A percentile compares a stretch with the other conserved stretches of the same genome.
phyloP scores from a whole-genome alignment of 1,284 basidiomycete genomes.

The Trametes sp. region DNA sequence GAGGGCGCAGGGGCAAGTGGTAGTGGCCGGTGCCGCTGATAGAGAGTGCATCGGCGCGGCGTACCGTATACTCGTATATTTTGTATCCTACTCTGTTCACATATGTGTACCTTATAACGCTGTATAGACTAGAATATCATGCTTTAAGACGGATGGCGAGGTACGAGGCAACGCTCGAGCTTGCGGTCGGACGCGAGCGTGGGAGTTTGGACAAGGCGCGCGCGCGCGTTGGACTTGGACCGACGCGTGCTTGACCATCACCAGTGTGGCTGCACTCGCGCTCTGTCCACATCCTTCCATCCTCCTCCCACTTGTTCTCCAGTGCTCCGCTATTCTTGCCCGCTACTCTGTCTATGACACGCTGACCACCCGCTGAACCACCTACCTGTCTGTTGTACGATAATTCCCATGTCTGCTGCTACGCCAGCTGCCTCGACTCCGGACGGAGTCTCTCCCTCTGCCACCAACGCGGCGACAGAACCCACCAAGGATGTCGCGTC shows the following conservation, averaged over 20 bases:
- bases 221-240: conserved; percentile 17
- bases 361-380: background rate
- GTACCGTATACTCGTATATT: background rate
- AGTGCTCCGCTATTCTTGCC: background rate
- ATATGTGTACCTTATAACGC: conserved; percentile 8
- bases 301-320: conserved; percentile 1
- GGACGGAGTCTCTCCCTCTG: conserved; percentile 39
- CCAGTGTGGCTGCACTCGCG: conserved; percentile 8
- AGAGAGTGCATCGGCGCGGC: background rate
- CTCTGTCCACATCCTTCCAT: background rate
- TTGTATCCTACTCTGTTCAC: conserved; percentile 10
- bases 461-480: conserved; percentile 28
- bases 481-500: conserved; percentile 34
- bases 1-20: conserved; percentile 23
- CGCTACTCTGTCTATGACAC: conserved; percentile 9
- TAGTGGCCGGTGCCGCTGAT: background rate
- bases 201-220: conserved; percentile 16
- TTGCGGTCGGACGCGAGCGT: no score
- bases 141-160: no score
- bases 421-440: conserved; percentile 51
- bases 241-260: conserved; percentile 14
- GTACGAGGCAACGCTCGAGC: no score
- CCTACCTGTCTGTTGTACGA: conserved; percentile 19
- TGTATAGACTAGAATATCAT: background rate
- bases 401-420: conserved; percentile 49